Evolutionary conservation across 2,329 filamentous ascomycete genomes (phyloP).

Genomic region (Helminthosporium solani): DNA sequence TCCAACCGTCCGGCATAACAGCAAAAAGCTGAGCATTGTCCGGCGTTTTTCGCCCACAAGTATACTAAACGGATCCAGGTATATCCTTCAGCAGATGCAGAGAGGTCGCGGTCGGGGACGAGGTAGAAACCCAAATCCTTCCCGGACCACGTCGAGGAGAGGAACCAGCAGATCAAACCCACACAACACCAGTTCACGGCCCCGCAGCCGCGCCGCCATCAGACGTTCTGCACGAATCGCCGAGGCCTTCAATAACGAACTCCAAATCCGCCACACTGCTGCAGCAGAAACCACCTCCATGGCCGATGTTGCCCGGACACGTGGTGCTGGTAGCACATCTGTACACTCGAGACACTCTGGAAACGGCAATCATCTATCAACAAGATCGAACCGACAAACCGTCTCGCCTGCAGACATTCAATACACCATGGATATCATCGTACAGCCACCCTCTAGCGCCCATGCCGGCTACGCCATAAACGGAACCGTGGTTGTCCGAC

Average conservation of each 20-base stretch:
- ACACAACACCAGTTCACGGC: conserved; percentile 18
- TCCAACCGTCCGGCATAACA: conserved; percentile 22
- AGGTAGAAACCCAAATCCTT: conserved; percentile 36
- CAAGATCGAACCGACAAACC: conserved; percentile 26
- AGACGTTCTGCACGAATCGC: conserved; percentile 38
- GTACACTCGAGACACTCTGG: conserved; percentile 30
- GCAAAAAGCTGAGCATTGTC: conserved; percentile 24
- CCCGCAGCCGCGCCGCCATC: conserved; percentile 22
- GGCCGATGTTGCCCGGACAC: conserved; percentile 42
- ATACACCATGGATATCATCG: conserved; percentile 43
- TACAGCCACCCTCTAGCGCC: conserved; percentile 39
- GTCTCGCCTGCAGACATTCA: conserved; percentile 31
- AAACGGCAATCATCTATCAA: conserved; percentile 24
- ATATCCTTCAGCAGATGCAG: conserved; percentile 40
- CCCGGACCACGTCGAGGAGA: conserved; percentile 27
- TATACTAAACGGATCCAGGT: conserved; percentile 33
- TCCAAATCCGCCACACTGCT: conserved; percentile 8
- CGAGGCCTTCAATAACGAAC: conserved; percentile 29
- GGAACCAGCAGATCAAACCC: conserved; percentile 25
- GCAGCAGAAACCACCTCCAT: conserved; percentile 20
- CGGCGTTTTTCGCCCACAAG: conserved; percentile 15
- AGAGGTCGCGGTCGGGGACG: conserved; percentile 37
- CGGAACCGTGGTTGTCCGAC: conserved; percentile 36
- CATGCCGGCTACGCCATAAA: conserved; percentile 34
- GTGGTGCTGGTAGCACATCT: conserved; percentile 33